Conservation (phyloP, 495 filamentous ascomycete genomes). For the Parathielavia hyrcaniae region DNA sequence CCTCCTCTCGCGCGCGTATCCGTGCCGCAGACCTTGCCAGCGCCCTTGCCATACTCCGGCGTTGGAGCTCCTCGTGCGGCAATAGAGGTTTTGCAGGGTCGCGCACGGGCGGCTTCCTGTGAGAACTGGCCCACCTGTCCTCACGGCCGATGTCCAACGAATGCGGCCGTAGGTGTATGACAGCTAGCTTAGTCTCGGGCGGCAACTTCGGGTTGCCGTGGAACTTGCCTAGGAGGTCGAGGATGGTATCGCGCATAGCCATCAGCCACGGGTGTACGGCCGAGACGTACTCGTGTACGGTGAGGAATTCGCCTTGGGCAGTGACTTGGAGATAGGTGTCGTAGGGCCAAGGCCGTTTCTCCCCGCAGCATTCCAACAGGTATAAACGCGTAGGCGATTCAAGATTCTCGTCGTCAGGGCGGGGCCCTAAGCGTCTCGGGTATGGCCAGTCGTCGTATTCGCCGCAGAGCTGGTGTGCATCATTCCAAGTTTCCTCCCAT, state of each 20-base stretch:
- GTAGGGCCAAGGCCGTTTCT: conserved; percentile 7
- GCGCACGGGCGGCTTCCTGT: not conserved
- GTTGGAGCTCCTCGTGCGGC: not conserved
- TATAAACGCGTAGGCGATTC: conserved; percentile 1
- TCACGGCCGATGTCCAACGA: not conserved
- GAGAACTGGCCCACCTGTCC: conserved; percentile 1
- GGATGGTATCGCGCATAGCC: conserved; percentile 6
- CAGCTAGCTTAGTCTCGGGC: conserved; percentile 6
- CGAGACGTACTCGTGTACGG: conserved; percentile 7
- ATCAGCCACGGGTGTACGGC: conserved; percentile 7
- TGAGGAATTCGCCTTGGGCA: conserved; percentile 4
- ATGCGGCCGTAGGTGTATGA: not conserved
- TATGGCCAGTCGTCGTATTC: not conserved
- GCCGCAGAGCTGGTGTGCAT: not conserved
- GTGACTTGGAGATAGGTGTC: not conserved
- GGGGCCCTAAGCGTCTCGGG: conserved; percentile 4
- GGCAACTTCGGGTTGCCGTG: not conserved
- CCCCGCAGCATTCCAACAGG: conserved; percentile 7
- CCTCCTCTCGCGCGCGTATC: conserved; percentile 4
- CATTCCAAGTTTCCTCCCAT: not conserved
- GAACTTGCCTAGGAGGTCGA: not conserved
- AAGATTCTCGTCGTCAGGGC: not conserved
- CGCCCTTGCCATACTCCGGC: not conserved
- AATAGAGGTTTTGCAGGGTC: not conserved
- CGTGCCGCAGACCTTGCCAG: conserved; percentile 2